phyloP scores from a whole-genome alignment of 2,329 filamentous ascomycete genomes.

The Ophiostoma australiae region DNA sequence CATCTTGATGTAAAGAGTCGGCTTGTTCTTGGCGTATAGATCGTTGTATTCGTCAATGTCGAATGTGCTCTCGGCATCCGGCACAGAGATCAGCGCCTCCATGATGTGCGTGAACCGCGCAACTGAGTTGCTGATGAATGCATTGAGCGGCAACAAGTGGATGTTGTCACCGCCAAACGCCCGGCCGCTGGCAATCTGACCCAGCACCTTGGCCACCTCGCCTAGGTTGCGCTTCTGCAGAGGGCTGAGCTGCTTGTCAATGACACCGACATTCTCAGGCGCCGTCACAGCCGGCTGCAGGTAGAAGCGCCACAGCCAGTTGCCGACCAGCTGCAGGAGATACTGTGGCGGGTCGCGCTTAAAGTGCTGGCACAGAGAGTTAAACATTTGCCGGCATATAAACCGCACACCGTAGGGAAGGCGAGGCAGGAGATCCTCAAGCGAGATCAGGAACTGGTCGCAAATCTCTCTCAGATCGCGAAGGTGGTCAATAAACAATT shows the following conservation, averaged over 20 bases:
- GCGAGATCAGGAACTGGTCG: conserved; percentile 75
- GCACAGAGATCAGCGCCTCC: conserved; percentile 72
- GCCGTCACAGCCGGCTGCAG: conserved; percentile 83
- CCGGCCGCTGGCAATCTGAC: conserved; percentile 81
- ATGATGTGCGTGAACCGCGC: conserved; percentile 73
- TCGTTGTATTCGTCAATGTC: conserved; percentile 99
- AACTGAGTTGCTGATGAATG: conserved; percentile 80
- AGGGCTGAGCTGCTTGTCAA: conserved; percentile 82
- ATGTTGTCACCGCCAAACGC: conserved; percentile 92
- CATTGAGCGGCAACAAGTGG: conserved; percentile 91
- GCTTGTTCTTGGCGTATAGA: conserved; percentile 91
- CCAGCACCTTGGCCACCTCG: conserved; percentile 86
- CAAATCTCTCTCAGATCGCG: conserved; percentile 92
- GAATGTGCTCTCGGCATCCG: conserved; percentile 84
- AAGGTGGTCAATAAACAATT: conserved; percentile 88
- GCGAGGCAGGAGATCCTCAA: conserved; percentile 77
- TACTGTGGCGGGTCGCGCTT: conserved; percentile 71
- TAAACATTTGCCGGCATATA: conserved; percentile 78
- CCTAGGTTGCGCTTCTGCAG: conserved; percentile 88
- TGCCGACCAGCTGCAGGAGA: conserved; percentile 75
- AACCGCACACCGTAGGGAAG: conserved; percentile 94
- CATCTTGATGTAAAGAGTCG: conserved; percentile 99
- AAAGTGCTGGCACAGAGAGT: conserved; percentile 71
- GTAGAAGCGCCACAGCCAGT: conserved; percentile 94
- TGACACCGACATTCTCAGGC: conserved; percentile 87